Conservation (phyloP, 1,284 basidiomycete genomes). For the Ustilago cynodontis region DNA sequence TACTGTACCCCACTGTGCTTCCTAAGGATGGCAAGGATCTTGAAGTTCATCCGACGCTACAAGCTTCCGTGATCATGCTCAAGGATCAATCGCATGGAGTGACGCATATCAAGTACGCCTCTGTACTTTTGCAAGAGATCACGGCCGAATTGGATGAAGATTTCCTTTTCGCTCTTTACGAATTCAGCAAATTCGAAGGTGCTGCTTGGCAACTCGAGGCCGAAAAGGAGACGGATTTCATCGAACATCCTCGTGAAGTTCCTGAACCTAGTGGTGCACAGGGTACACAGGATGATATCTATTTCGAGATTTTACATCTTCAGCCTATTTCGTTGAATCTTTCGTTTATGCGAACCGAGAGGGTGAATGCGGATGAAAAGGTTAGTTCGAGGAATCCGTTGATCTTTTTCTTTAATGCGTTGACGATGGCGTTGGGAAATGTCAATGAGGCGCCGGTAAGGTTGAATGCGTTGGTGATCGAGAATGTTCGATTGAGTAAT, state of each 20-base stretch:
- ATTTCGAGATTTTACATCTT: slow-evolving; percentile 96
- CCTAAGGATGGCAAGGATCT: slow-evolving; percentile 82
- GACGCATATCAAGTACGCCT: slow-evolving; percentile 95
- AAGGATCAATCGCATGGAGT: slow-evolving; percentile 93
- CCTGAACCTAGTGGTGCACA: slow-evolving; percentile 80
- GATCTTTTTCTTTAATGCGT: slow-evolving; percentile 90
- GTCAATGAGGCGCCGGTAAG: slow-evolving; percentile 96
- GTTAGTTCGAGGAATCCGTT: slow-evolving; percentile 79
- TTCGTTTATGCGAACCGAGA: slow-evolving; percentile 96
- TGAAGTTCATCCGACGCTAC: slow-evolving; percentile 87
- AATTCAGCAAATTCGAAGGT: slow-evolving; percentile 90
- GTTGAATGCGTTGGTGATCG: slow-evolving; percentile 92
- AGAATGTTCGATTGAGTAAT: slow-evolving; percentile 89
- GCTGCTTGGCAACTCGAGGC: slow-evolving; percentile 51
- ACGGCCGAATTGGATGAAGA: slow-evolving; percentile 98
- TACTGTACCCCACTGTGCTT: slow-evolving; percentile 93
- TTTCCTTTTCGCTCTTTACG: slow-evolving; percentile 90
- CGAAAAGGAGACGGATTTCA: slow-evolving; percentile 73
- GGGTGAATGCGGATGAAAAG: slow-evolving; percentile 86
- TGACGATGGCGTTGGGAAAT: slow-evolving; percentile 97
- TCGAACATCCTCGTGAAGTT: slow-evolving; percentile 81
- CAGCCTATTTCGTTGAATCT: slow-evolving; percentile 93
- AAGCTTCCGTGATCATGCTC: slow-evolving; percentile 86
- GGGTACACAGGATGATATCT: slow-evolving; percentile 75
- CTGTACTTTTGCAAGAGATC: slow-evolving; percentile 91